Conservation (phyloP, 768 basidiomycete species). For the Tephrocybe rancida region DNA sequence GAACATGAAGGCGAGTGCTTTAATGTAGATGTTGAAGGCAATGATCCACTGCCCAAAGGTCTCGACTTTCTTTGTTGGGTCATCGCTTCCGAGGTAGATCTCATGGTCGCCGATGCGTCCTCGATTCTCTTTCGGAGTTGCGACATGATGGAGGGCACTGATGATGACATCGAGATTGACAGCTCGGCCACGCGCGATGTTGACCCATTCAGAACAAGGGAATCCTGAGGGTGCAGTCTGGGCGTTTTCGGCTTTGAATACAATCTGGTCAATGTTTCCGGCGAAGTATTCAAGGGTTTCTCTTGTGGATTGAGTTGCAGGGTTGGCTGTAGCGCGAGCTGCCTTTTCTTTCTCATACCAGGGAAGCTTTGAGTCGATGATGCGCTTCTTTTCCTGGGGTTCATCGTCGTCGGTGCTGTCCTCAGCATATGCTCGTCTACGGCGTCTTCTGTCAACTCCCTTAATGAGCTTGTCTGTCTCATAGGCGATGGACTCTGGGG, state of each 20-base stretch:
- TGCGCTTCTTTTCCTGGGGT: not conserved
- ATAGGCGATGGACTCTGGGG: too few species aligned
- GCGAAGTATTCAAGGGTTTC: not conserved
- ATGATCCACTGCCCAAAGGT: conserved; percentile 1
- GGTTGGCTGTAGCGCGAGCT: too few species aligned
- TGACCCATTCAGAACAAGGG: conserved; percentile 4
- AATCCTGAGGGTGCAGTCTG: conserved; percentile 1
- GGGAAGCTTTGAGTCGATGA: not conserved
- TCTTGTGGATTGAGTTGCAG: not conserved
- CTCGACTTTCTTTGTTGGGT: not conserved
- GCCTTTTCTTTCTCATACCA: not conserved
- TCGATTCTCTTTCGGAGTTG: conserved; percentile 15
- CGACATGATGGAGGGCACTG: conserved; percentile 13
- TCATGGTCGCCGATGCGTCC: conserved; percentile 14
- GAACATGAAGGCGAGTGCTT: conserved; percentile 24
- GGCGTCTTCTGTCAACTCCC: not conserved
- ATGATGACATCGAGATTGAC: conserved; percentile 3
- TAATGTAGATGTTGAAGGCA: conserved; percentile 16
- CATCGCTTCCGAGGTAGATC: conserved; percentile 8
- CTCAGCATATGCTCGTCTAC: not conserved
- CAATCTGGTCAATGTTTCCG: not conserved
- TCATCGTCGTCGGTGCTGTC: not conserved
- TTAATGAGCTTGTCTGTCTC: too few species aligned
- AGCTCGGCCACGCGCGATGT: not conserved
- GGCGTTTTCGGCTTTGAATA: not conserved